Evolutionary conservation across 2,329 filamentous ascomycete genomes (phyloP).

Genomic region (Penicillium sclerotiorum): DNA sequence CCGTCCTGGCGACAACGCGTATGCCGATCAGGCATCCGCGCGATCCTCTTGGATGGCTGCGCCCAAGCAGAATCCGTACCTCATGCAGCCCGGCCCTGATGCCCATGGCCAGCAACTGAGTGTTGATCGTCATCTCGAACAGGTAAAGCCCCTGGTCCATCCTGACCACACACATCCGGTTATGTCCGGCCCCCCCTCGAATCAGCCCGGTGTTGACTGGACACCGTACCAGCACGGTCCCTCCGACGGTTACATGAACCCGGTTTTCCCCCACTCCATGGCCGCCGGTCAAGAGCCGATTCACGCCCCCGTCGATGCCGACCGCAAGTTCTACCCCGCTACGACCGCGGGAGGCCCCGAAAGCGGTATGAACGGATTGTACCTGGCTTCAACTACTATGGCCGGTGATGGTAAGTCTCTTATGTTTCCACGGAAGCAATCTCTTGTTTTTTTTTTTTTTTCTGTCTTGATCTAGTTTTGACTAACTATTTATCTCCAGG

Average conservation of each 20-base stretch:
- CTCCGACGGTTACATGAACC: slow-evolving; percentile 66
- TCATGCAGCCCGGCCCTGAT: slow-evolving; percentile 46
- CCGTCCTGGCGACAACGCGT: slow-evolving; percentile 41
- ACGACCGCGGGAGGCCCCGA: slow-evolving; percentile 45
- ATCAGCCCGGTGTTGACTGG: slow-evolving; percentile 69
- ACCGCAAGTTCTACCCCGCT: slow-evolving; percentile 57
- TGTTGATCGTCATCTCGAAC: slow-evolving; percentile 48
- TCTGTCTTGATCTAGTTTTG: too few relatives aligned
- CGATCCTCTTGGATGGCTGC: slow-evolving; percentile 47
- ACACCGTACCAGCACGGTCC: slow-evolving; percentile 74
- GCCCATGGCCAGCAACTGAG: slow-evolving; percentile 45
- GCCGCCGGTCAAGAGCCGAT: slow-evolving; percentile 69
- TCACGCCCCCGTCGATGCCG: slow-evolving; percentile 65
- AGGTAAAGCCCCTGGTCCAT: slow-evolving; percentile 45
- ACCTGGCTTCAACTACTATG: slow-evolving; percentile 50
- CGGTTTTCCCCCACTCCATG: slow-evolving; percentile 66
- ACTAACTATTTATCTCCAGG: too few relatives aligned
- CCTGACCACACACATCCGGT: slow-evolving; percentile 49
- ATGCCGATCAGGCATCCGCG: slow-evolving; percentile 41
- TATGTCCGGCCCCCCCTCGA: slow-evolving; percentile 65
- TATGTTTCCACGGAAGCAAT: too few relatives aligned
- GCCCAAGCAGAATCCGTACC: slow-evolving; percentile 49
- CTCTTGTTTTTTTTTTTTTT: not conserved
- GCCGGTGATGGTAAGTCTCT: slow-evolving; percentile 47
- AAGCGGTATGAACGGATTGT: slow-evolving; percentile 50